Base-by-base conservation (phyloP, 1,284 basidiomycete genomes). In the Crepidotus sp. region DNA sequence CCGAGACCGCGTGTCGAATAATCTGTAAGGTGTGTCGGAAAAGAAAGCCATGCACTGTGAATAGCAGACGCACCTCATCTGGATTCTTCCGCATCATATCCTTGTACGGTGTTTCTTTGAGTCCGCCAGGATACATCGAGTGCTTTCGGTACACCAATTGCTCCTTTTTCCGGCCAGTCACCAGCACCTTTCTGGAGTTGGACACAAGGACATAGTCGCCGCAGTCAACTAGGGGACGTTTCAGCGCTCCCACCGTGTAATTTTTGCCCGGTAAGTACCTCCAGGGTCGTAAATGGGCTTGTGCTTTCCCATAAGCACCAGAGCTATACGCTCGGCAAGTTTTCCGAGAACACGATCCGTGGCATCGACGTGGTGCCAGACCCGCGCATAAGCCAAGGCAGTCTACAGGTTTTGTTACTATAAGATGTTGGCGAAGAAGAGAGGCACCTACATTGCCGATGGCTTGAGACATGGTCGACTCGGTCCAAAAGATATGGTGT, bases 171-270 rank as follows among this genome's bases (percentile, higher is more conserved):
- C 80, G 77, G 18, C 96, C 96, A 0, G 95, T 92, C 33, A 98
- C 85, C 56, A 82, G 79, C 46, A 98, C 75, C 21, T 83, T 76
- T 45, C 78, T 70, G 2, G 92, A 88, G 61, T 98, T 88, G 15
- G 92, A 96, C 7, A 99, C 92, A 17, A 98, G 79, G 24, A 98
- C 93, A 64, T 98, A 98, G 77, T 98, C 96, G 24, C 96, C 94
- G 44, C 90, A 91, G 63, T 96, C 93, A 52, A 84, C 93, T 94
- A n/a, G 49, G 14, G 11, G 2, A 8, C 32, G 25, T 36, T n/a
- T 24, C 30, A 36, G 24, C 15, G 30, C 14, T 26, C 27, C 8
- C 24, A 36, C 1, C 8, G 14, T 14, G 9, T 19, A 38, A 19
- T 15, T 8, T 22, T 22, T 3, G 21, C 9, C 10, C 31, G 19